These are phyloP conservation scores for Erysimum cheiri DNA, from an alignment of 441 rosid species.

Conservation along the genomic window DNA sequence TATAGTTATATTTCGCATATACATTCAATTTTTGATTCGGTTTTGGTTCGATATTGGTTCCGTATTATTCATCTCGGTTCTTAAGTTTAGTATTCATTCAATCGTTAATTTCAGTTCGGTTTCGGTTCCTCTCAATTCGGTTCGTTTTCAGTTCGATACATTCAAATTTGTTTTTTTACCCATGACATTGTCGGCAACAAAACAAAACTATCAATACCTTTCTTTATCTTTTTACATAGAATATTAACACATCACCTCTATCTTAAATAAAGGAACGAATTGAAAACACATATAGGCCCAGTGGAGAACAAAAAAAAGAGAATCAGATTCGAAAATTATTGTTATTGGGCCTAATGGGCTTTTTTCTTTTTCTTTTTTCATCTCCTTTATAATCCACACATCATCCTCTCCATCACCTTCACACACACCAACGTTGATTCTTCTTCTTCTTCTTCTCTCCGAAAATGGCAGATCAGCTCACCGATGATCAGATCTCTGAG, in stretches of 20 bases:
- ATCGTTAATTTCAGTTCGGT: no score
- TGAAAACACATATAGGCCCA: background rate
- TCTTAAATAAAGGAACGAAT: background rate
- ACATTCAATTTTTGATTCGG: no score
- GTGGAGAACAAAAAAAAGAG: conserved; percentile 1
- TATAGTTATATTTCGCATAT: no score
- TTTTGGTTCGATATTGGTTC: no score
- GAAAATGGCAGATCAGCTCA: conserved; percentile 46
- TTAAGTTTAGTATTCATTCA: no score
- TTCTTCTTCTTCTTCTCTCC: background rate
- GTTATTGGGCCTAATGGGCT: conserved; percentile 28
- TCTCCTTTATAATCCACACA: conserved; percentile 26
- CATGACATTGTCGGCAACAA: no score
- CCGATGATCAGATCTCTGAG: conserved; percentile 50
- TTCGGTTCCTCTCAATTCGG: no score
- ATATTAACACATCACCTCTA: conserved; percentile 3
- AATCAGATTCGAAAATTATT: conserved; percentile 28
- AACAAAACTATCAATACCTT: no score
- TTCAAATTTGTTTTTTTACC: no score
- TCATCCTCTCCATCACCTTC: background rate
- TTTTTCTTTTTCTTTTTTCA: background rate
- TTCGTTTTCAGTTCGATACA: no score
- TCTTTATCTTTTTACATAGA: background rate
- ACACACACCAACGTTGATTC: conserved; percentile 24
- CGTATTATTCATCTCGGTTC: no score